Base-by-base conservation (phyloP, 345 rosid species). In the Populus pruinosa region DNA sequence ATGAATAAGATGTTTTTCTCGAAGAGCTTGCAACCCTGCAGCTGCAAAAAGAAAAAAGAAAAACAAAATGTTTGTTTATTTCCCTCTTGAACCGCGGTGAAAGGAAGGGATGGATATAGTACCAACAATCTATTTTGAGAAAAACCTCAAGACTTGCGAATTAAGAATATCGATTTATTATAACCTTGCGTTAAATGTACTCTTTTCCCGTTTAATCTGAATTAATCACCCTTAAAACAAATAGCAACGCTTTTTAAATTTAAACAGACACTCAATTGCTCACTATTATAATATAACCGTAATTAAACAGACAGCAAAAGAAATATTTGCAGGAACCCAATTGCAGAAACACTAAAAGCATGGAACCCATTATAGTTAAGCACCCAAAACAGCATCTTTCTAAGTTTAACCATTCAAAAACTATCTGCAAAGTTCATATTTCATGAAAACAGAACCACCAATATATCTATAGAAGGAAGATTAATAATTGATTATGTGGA, bases 1-100 rank as follows among this genome's bases (percentile, higher is more conserved):
- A 66, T 93, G 97, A 72, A 93, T 89, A 72, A 85, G 91, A 83
- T 93, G 92, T 76, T 90, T 91, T 84, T 89, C 90, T 75, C 90
- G 93, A 83, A 93, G 95, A 73, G 89, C 97, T 86, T 90, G 89
- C 85, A 93, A 82, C 38, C 97, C 96, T 62, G 90, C 88, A 83
- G 96, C 97, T 93, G 87, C 88, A 41, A 41, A 41, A 9, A 85
- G 2, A n/a, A 33, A 33, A 33, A 4, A 0, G 21, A 62, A 17
- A 39, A 27, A 16, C 14, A 21, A 13, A 21, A 69, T 9, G 36
- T 63, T 64, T 33, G 23, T 64, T 73, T 73, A n/a, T 69, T 43
- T 63, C 35, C 63, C 75, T 62, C 53, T 53, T 39, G 62, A 71
- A 76, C 5, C 39, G 61, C 17, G 14, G 50, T 14, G 44, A 70